Conservation (phyloP, 768 basidiomycete species). For the Auriscalpium vulgare region DNA sequence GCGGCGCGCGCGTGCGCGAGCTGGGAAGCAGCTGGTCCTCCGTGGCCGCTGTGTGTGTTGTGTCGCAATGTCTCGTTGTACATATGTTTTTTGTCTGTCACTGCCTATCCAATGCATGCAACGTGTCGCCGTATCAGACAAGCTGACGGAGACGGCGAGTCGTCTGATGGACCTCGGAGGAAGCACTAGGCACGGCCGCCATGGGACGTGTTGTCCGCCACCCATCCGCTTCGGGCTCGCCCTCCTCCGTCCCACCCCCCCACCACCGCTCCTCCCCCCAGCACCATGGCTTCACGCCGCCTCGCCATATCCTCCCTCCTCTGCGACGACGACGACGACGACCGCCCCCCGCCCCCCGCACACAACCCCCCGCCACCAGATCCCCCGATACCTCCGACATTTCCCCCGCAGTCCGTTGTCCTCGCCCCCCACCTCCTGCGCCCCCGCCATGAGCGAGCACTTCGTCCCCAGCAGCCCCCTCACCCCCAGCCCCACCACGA, state of each 20-base stretch:
- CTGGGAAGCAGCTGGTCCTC: slow-evolving; percentile 45
- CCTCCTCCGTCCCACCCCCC: slow-evolving; percentile 1
- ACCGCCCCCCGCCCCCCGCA: neutral
- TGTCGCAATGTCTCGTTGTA: slow-evolving; percentile 92
- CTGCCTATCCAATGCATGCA: neutral
- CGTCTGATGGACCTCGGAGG: neutral
- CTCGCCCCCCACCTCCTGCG: slow-evolving; percentile 2
- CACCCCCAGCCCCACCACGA: slow-evolving; percentile 6
- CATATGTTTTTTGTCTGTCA: slow-evolving; percentile 31
- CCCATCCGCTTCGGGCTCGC: neutral
- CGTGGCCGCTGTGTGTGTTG: slow-evolving; percentile 58
- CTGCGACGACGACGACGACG: slow-evolving; percentile 38
- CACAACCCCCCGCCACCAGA: neutral
- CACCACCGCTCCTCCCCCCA: neutral
- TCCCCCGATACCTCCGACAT: slow-evolving; percentile 1
- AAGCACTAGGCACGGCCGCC: neutral
- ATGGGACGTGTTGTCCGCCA: neutral
- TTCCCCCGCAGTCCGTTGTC: neutral
- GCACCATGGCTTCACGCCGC: slow-evolving; percentile 54
- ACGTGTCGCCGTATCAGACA: too few species aligned
- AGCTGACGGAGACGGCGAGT: neutral
- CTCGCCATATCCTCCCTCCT: slow-evolving; percentile 74
- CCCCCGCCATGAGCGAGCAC: slow-evolving; percentile 1
- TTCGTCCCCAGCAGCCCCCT: neutral
- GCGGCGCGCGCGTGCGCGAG: slow-evolving; percentile 47